A percentile compares a stretch with the other conserved stretches of the same genome.
Evolutionary conservation across 2,329 filamentous ascomycete genomes (phyloP).

Genomic region (Botrytis sinoallii): DNA sequence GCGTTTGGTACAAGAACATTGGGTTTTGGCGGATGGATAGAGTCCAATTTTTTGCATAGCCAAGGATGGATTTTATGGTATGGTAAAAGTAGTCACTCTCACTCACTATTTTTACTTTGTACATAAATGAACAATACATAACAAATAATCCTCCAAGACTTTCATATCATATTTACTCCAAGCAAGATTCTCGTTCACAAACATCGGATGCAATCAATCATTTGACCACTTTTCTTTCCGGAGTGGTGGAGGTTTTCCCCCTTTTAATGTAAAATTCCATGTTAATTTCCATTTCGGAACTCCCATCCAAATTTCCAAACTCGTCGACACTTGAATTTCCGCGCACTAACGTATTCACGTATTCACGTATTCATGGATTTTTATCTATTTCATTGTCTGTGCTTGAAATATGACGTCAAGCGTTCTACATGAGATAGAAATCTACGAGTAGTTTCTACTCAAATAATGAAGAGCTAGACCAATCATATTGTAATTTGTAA

Average conservation of each 20-base stretch:
- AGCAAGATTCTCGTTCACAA: not conserved
- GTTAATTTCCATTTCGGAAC: not conserved
- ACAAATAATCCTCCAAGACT: not conserved
- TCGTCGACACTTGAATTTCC: not conserved
- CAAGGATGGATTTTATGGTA: not conserved
- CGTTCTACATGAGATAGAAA: not conserved
- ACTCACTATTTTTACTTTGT: not conserved
- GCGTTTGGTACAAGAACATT: conserved; percentile 16
- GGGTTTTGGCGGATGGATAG: conserved; percentile 4
- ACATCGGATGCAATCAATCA: not conserved
- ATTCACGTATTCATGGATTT: not conserved
- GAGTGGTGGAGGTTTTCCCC: not conserved
- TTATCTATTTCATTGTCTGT: not conserved
- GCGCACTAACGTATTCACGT: not conserved
- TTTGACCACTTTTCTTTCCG: not conserved
- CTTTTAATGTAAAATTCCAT: not conserved
- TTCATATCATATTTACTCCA: not conserved
- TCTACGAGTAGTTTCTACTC: conserved; percentile 7
- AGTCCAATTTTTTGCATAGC: not conserved
- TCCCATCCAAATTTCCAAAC: not conserved
- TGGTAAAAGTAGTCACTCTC: not conserved
- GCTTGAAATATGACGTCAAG: not conserved
- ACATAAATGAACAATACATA: not conserved
- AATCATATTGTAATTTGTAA: not conserved
- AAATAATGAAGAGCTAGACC: not conserved